These are phyloP conservation scores for Lyophyllum decastes DNA, from an alignment of 768 basidiomycete genomes.

Conservation along the genomic window DNA sequence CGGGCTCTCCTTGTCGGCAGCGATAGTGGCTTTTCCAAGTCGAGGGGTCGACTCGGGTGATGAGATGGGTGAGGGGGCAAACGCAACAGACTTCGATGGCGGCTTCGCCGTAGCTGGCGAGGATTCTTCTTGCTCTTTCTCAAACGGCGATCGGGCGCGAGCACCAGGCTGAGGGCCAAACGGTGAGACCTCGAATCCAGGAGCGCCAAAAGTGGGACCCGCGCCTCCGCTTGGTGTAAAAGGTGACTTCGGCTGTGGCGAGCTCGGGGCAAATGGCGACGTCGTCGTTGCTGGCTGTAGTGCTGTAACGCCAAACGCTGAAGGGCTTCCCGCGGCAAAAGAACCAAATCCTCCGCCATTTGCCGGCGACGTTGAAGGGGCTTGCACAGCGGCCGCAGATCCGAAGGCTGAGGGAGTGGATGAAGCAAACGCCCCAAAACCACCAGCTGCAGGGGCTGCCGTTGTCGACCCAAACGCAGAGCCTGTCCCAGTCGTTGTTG, in stretches of 20 bases:
- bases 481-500: slow-evolving; percentile 12
- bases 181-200: slow-evolving; percentile 5
- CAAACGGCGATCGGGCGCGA: slow-evolving; percentile 6
- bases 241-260: slow-evolving; percentile 2
- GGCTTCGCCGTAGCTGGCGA: background rate
- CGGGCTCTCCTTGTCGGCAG: slow-evolving; percentile 12
- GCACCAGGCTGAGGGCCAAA: slow-evolving; percentile 9
- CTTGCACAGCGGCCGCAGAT: background rate
- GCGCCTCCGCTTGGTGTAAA: slow-evolving; percentile 1
- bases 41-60: slow-evolving; percentile 21
- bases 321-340: slow-evolving; percentile 17
- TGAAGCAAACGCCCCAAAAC: slow-evolving; percentile 25
- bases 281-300: slow-evolving; percentile 6
- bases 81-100: slow-evolving; percentile 5
- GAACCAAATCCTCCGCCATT: slow-evolving; percentile 18
- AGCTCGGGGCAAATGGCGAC: background rate
- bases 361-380: slow-evolving; percentile 5
- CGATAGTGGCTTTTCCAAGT: slow-evolving; percentile 15
- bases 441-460: slow-evolving; percentile 10
- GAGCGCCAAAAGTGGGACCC: slow-evolving; percentile 10
- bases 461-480: slow-evolving; percentile 33
- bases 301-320: slow-evolving; percentile 23
- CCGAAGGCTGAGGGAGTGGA: slow-evolving; percentile 29
- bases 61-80: slow-evolving; percentile 19
- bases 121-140: background rate